Base-by-base conservation (phyloP, 768 basidiomycete species). In the Auricularia heimuer region DNA sequence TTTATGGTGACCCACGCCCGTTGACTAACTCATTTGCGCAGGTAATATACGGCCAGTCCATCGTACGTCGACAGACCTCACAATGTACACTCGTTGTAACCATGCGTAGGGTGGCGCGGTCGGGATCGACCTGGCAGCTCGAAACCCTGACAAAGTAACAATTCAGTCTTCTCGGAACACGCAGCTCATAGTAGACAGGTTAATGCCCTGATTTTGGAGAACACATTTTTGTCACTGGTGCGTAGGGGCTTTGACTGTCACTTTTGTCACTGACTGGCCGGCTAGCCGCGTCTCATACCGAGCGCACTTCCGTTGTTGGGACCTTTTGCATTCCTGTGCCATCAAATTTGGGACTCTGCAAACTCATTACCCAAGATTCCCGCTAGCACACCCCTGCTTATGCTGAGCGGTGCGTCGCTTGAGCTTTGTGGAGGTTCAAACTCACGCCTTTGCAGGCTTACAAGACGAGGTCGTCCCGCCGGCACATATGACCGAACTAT, bases 271-370 rank as follows among this genome's bases (percentile, higher is more conserved):
- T 6, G 12, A 12, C 1, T 1, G 24, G 8, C 4, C 12, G 36
- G 36, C 3, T 65, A 73, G 72, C 88, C 88, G 4, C 82, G 80
- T 62, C 83, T 96, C 16, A 84, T 97, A n/a, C 94, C 92, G 0
- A 78, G 85, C 66, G 84, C 88, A 16, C 77, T 97, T 39, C 94
- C 94, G 4, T 72, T 83, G 37, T 81, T 94, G 36, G 79, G 83
- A 0, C 88, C 87, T 3, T 80, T 94, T 71, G 78, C 91, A 21
- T 89, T 89, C 75, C 82, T 94, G 12, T 89, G 92, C 69, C 87
- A 93, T 70, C 86, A 96, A 73, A 89, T 88, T 72, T 96, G 94
- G 94, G 85, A 92, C 71, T 91, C 90, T 1, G 82, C 82, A 0
- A 80, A 82, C 3, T 85, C 87, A 71, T 80, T 91, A 42, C 80